phyloP scores from a whole-genome alignment of 1,284 basidiomycete species.

The Omphalotus olearius region DNA sequence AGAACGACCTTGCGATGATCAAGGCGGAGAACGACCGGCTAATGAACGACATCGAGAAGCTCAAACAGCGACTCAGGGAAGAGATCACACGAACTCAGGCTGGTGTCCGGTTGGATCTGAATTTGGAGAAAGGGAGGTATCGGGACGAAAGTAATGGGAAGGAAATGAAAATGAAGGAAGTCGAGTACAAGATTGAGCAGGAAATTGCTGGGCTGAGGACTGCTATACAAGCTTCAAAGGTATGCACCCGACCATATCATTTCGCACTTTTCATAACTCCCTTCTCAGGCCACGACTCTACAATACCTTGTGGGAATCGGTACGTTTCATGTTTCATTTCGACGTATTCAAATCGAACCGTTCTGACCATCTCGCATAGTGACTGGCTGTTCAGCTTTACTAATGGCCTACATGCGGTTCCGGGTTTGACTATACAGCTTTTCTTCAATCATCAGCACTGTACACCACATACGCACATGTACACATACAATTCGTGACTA shows the following conservation, averaged over 20 bases:
- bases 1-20: slow-evolving; percentile 95
- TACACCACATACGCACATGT: background rate
- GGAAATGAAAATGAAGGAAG: slow-evolving; percentile 97
- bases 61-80: slow-evolving; percentile 92
- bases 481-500: background rate
- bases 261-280: slow-evolving; percentile 23
- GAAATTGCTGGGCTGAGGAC: slow-evolving; percentile 92
- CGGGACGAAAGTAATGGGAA: slow-evolving; percentile 91
- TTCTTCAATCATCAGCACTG: background rate
- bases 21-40: slow-evolving; percentile 95
- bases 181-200: slow-evolving; percentile 95
- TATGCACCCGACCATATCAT: slow-evolving; percentile 13
- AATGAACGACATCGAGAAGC: slow-evolving; percentile 88
- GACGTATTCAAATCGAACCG: slow-evolving; percentile 1
- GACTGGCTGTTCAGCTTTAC: slow-evolving; percentile 81
- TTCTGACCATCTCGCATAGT: slow-evolving; percentile 38
- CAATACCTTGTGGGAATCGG: slow-evolving; percentile 84
- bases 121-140: slow-evolving; percentile 95
- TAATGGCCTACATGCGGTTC: slow-evolving; percentile 84
- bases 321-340: slow-evolving; percentile 38
- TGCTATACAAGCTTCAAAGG: slow-evolving; percentile 91
- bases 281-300: slow-evolving; percentile 66
- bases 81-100: slow-evolving; percentile 92
- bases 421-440: slow-evolving; percentile 26
- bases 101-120: slow-evolving; percentile 92